phyloP scores from a whole-genome alignment of 1,139 yeast genomes.

The Tardiomyces digboiensis region DNA sequence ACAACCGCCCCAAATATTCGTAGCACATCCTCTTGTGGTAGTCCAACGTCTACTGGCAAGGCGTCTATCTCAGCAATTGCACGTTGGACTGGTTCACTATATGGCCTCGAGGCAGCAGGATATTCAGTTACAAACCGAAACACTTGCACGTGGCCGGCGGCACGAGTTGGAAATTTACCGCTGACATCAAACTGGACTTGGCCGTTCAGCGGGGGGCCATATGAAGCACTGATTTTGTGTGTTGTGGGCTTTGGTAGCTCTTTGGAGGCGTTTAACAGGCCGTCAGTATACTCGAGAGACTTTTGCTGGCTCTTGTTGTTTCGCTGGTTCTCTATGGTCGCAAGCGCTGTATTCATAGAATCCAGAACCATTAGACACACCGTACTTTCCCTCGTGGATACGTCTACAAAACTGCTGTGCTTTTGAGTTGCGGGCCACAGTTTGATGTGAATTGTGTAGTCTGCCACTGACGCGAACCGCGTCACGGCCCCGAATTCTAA shows the following conservation, averaged over 20 bases:
- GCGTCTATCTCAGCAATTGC: neutral
- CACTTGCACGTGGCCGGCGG: neutral
- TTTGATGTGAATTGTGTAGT: neutral
- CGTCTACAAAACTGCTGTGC: neutral
- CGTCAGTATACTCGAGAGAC: too few species aligned
- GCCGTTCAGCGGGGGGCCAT: too few species aligned
- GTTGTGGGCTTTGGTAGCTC: too few species aligned
- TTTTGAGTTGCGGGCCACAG: neutral
- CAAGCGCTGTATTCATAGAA: too few species aligned
- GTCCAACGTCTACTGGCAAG: neutral
- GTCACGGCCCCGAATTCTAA: neutral
- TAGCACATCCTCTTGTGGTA: neutral
- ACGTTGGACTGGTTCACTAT: neutral
- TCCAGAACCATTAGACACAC: neutral
- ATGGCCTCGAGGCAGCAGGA: neutral
- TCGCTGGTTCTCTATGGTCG: too few species aligned
- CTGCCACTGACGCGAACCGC: neutral
- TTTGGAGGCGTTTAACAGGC: too few species aligned
- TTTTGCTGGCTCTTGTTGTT: too few species aligned
- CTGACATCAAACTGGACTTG: too few species aligned
- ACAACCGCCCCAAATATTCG: neutral
- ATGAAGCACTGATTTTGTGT: too few species aligned
- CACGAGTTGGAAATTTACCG: too few species aligned
- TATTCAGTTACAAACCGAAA: neutral
- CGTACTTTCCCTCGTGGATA: neutral